Conservation (phyloP, 2,329 filamentous ascomycete species). For the Ascochyta fabae region DNA sequence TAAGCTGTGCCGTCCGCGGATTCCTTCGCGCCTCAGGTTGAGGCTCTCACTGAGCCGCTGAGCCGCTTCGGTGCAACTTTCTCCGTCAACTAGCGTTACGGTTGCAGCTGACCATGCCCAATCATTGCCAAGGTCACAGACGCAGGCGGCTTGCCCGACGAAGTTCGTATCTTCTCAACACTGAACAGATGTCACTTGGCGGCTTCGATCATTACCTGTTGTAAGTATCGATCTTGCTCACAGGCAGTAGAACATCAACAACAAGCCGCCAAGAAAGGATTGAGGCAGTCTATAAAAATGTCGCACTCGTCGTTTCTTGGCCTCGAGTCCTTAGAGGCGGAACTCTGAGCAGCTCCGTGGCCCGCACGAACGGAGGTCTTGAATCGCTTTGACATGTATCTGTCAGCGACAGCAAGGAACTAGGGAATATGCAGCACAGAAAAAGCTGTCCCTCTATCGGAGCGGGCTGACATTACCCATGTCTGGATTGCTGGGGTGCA, state of each 20-base stretch:
- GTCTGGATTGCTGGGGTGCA: too few relatives aligned
- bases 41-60: conserved; percentile 13
- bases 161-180: neutral
- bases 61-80: conserved; percentile 16
- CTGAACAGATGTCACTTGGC: conserved; percentile 11
- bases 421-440: too few relatives aligned
- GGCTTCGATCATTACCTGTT: conserved; percentile 7
- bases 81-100: conserved; percentile 7
- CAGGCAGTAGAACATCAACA: neutral
- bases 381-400: too few relatives aligned
- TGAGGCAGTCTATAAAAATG: neutral
- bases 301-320: conserved; percentile 6
- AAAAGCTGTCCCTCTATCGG: too few relatives aligned
- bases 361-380: too few relatives aligned
- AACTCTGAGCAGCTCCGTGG: too few relatives aligned
- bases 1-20: conserved; percentile 4
- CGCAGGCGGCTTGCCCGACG: conserved; percentile 7
- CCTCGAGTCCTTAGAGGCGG: neutral
- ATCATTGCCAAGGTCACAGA: conserved; percentile 1
- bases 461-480: too few relatives aligned
- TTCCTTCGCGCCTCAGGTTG: conserved; percentile 1
- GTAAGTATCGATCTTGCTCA: neutral
- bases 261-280: conserved; percentile 9
- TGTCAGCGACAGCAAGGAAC: too few relatives aligned
- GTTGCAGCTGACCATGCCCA: neutral